Evolutionary conservation across 2,329 filamentous ascomycete genomes (phyloP), one percentile per base, ranked within the genome.

Genomic region (Didymellaceae sp.): DNA sequence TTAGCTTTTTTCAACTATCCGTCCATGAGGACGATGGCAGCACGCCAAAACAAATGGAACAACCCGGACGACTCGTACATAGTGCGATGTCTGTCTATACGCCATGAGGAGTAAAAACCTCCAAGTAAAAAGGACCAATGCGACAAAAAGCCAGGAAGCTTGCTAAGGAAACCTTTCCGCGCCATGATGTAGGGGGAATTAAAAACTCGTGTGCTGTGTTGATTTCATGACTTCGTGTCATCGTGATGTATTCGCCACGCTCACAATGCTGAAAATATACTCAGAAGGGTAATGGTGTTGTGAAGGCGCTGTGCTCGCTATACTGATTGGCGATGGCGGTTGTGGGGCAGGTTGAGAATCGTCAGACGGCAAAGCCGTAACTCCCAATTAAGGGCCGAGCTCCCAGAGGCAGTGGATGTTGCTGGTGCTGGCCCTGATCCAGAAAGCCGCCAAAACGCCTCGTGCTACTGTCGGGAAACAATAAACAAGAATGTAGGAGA

Each of bases 401-500:
- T 37, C 45, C 48, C 45, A 41, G 38, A 31, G 52, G 46, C 21
- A 54, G 55, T 16, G 50, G 45, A 52, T 55, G 48, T 47, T 59
- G 62, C 43, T 57, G 58, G 35, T 53, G 61, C 42, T 62, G 62
- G 52, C 45, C 45, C 26, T 63, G 59, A 45, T 66, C 62, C 55
- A 61, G 49, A 53, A 62, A 54, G 52, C 63, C 60, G 47, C 65
- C 62, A 60, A 65, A 66, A 58, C 66, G 65, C 62, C 65, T 47
- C 35, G 57, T 62, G 50, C 48, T 28, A 40, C 56, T 61, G 47
- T 68, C 66, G 44, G 63, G 44, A 60, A 72, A 67, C 61, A 72
- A 73, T 73, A 71, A 63, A 60, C 68, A 72, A 72, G 68, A 72
- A 72, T 72, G 68, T 57, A 68, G 56, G 53, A 66, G 57, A 58